Conservation (phyloP, 1,284 basidiomycete genomes). For the Takashimella koratensis region DNA sequence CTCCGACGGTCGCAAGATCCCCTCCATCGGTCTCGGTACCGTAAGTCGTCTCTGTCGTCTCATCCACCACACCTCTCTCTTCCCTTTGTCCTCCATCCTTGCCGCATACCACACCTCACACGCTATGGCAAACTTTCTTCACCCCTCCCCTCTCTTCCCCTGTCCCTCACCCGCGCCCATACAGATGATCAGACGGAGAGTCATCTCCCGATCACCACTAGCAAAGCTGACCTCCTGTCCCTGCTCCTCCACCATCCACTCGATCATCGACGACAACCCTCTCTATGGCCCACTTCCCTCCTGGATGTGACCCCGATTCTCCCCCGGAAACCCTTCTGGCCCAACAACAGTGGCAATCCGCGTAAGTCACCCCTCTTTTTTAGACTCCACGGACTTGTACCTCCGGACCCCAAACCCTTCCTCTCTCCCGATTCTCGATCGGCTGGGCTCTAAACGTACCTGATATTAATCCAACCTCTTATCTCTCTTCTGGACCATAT, state of each 20-base stretch:
- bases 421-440: no score
- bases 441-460: no score
- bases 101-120: no score
- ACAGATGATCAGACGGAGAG: no score
- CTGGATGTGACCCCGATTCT: no score
- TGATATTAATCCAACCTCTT: background rate
- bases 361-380: conserved; percentile 15
- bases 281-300: no score
- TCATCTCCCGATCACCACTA: no score
- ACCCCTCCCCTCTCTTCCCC: no score
- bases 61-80: background rate
- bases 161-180: no score
- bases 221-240: no score
- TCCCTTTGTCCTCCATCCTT: background rate
- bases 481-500: background rate
- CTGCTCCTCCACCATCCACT: background rate
- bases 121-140: no score
- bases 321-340: background rate
- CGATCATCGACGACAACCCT: background rate
- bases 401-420: background rate
- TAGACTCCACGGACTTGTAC: background rate
- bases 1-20: conserved; percentile 47
- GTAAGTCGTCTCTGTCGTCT: conserved; percentile 40
- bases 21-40: conserved; percentile 52
- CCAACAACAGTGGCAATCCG: conserved; percentile 44